Base-by-base conservation (phyloP, 2,329 filamentous ascomycete genomes). In the Ophiosphaerella korrae region DNA sequence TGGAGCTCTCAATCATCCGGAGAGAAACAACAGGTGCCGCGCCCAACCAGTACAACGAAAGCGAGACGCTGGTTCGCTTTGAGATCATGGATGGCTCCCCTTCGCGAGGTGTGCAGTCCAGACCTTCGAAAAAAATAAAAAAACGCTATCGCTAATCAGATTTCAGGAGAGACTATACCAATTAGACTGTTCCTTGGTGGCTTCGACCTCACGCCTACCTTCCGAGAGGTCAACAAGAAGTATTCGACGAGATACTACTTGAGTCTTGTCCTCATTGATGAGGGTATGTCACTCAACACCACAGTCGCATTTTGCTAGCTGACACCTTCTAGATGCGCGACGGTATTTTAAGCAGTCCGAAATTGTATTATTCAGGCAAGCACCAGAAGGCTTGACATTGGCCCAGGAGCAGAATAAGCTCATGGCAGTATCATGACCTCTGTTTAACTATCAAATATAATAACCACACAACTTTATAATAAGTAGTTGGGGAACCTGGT, bases 81-180 rank as follows among this genome's bases (percentile, higher is more conserved):
- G 94, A 99, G 88, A 99, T 99, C 71, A 99, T 99, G 94, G 94
- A 99, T 73, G 94, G 94, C 53, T 97, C 93, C n/a, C 94, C 94
- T 31, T 97, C 92, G 45, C 84, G 94, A 80, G 92, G 90, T 83
- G 86, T 83, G 79, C 31, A 36, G 18, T 14, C 7, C 3, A 11
- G 32, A 12, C 5, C 32, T 16, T 16, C 40, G n/a, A n/a, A n/a
- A n/a, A n/a, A n/a, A n/a, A n/a, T n/a, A n/a, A 6, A 18, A 4
- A 13, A 38, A 5, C 18, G 16, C 16, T 13, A 26, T n/a, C 14
- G 36, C 68, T 74, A 37, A 74, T 60, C 34, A 12, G 6, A 7
- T 41, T 40, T 48, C 58, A 86, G 85, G 88, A 68, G 88, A 90
- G 76, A 97, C 94, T 2, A 99, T 99, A 55, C 94, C 94, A 18